Percentiles rank a stretch among this genome's conserved stretches.
Conservation (phyloP, 2,329 filamentous ascomycete genomes). For the Nigrospora oryzae region DNA sequence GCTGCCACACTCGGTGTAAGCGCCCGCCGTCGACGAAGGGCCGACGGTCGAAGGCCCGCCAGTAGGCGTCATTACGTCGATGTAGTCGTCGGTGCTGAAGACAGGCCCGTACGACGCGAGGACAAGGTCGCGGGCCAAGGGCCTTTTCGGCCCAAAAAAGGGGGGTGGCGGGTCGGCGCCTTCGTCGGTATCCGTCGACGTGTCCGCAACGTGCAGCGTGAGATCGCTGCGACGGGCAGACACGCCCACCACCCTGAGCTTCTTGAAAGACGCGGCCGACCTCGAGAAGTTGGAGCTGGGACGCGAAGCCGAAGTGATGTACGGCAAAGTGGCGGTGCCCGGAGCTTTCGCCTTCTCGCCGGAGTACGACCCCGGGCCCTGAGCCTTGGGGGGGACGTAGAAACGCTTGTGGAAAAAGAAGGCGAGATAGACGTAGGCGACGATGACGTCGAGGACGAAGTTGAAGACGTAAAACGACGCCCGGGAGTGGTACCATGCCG, state of each 20-base stretch:
- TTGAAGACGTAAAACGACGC: constrained; percentile 58
- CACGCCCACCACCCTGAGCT: not conserved
- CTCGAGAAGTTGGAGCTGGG: not conserved
- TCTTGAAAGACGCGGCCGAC: constrained; percentile 4
- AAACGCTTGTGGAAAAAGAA: constrained; percentile 19
- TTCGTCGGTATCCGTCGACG: not conserved
- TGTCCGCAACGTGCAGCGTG: not conserved
- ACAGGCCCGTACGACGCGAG: too few relatives aligned
- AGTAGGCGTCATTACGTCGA: too few relatives aligned
- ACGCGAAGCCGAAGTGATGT: not conserved
- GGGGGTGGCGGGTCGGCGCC: not conserved
- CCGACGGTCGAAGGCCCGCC: too few relatives aligned
- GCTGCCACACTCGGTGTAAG: not conserved
- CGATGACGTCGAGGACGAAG: constrained; percentile 45
- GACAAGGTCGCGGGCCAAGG: too few relatives aligned
- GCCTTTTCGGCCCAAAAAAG: not conserved
- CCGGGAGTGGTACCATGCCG: constrained; percentile 49
- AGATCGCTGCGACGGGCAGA: not conserved
- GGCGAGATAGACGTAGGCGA: constrained; percentile 14
- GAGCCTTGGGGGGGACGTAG: constrained; percentile 19
- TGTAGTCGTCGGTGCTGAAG: too few relatives aligned
- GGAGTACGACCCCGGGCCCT: constrained; percentile 9
- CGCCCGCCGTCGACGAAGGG: too few relatives aligned
- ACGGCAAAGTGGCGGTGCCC: not conserved
- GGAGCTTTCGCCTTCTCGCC: not conserved